Percentiles rank a stretch among this genome's conserved stretches.
phyloP scores from a whole-genome alignment of 768 basidiomycete genomes.

The Termitomyces sp. region DNA sequence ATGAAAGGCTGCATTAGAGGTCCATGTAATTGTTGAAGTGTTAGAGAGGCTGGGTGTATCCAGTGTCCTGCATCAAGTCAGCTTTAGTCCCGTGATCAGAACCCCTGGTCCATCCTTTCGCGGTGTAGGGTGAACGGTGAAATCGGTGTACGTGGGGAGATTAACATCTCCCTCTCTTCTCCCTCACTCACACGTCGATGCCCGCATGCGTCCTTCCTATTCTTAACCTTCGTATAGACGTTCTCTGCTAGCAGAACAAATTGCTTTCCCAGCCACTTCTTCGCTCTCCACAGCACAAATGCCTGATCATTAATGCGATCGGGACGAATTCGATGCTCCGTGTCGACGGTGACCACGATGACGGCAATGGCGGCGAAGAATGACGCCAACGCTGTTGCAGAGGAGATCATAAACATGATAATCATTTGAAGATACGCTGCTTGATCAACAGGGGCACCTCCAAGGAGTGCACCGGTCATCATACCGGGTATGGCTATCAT shows the following conservation, averaged over 20 bases:
- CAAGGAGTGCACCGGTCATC: conserved; percentile 91
- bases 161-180: neutral
- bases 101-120: neutral
- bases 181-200: neutral
- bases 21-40: neutral
- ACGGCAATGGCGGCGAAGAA: conserved; percentile 58
- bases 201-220: neutral
- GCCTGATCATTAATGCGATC: conserved; percentile 53
- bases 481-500: conserved; percentile 82
- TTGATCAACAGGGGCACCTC: conserved; percentile 78
- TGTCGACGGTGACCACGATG: conserved; percentile 61
- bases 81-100: too few species aligned
- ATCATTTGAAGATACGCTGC: conserved; percentile 88
- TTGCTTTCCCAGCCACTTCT: conserved; percentile 10
- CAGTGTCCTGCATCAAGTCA: neutral
- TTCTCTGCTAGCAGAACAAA: neutral
- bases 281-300: conserved; percentile 19
- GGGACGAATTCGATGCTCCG: conserved; percentile 53
- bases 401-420: conserved; percentile 91
- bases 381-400: conserved; percentile 66
- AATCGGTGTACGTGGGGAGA: neutral
- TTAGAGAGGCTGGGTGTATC: neutral
- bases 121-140: neutral
- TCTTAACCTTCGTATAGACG: neutral
- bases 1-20: neutral